Percentiles rank a stretch among this genome's conserved stretches.
These are phyloP conservation scores for Zhuliangozyma parablackwelliae DNA, from an alignment of 1,139 yeast species.

Conservation along the genomic window DNA sequence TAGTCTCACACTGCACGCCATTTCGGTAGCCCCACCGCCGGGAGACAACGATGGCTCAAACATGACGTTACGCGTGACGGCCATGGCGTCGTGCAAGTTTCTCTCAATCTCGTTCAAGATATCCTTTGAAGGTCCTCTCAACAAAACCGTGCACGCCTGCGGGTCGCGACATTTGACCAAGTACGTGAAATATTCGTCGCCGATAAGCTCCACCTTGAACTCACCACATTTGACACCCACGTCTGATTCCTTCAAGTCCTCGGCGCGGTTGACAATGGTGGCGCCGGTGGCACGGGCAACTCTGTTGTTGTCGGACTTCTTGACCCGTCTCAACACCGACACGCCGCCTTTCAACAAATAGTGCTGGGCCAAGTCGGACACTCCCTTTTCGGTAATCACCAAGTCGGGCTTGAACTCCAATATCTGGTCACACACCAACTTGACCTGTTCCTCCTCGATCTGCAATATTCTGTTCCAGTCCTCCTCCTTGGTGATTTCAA, in stretches of 20 bases:
- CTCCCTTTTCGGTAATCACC: slow-evolving; percentile 97
- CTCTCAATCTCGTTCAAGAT: slow-evolving; percentile 94
- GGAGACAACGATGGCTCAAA: slow-evolving; percentile 94
- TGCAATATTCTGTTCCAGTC: slow-evolving; percentile 96
- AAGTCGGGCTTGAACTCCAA: slow-evolving; percentile 86
- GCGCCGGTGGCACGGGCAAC: slow-evolving; percentile 98
- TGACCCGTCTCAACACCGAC: slow-evolving; percentile 88
- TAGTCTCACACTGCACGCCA: slow-evolving; percentile 90
- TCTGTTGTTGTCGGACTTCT: slow-evolving; percentile 94
- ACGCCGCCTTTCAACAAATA: slow-evolving; percentile 90
- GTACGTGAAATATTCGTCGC: slow-evolving; percentile 94
- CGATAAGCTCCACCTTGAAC: slow-evolving; percentile 90
- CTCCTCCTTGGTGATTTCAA: slow-evolving; percentile 92
- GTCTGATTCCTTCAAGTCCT: slow-evolving; percentile 87
- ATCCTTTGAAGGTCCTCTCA: slow-evolving; percentile 97
- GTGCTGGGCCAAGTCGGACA: slow-evolving; percentile 96
- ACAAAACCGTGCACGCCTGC: slow-evolving; percentile 85
- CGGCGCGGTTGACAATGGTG: slow-evolving; percentile 90
- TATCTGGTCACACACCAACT: slow-evolving; percentile 78
- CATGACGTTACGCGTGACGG: slow-evolving; percentile 92
- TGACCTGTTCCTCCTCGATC: slow-evolving; percentile 97
- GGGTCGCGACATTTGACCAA: slow-evolving; percentile 79
- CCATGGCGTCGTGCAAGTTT: slow-evolving; percentile 97
- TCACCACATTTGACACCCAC: slow-evolving; percentile 86
- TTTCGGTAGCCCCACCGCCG: slow-evolving; percentile 99